Percentiles rank a stretch among this genome's conserved stretches.
phyloP scores from a whole-genome alignment of 2,329 filamentous ascomycete species.

The Monilinia fructicola region DNA sequence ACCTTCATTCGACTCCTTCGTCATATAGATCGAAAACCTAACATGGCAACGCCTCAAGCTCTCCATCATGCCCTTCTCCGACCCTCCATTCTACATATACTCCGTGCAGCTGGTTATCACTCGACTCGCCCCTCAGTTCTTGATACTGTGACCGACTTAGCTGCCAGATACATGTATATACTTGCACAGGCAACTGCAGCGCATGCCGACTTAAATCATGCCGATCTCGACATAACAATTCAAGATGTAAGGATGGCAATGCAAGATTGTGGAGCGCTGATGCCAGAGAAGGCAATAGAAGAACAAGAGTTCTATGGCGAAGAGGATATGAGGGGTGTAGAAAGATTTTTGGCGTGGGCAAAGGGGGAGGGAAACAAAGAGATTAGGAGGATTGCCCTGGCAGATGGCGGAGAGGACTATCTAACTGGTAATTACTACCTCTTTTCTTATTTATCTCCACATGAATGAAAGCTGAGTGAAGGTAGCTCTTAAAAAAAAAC shows the following conservation, averaged over 20 bases:
- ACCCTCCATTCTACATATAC: conserved; percentile 83
- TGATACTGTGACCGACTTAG: conserved; percentile 84
- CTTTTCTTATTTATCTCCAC: neutral
- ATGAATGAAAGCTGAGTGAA: conserved; percentile 28
- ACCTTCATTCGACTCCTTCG: conserved; percentile 30
- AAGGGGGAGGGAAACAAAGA: conserved; percentile 71
- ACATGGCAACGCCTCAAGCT: conserved; percentile 46
- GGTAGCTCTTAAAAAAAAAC: conserved; percentile 82
- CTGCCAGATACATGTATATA: conserved; percentile 74
- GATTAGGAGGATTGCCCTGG: conserved; percentile 75
- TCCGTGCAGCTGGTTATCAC: conserved; percentile 89
- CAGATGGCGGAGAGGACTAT: conserved; percentile 66
- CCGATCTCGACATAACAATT: conserved; percentile 64
- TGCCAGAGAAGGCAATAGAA: conserved; percentile 63
- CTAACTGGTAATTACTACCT: conserved; percentile 52
- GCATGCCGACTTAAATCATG: conserved; percentile 62
- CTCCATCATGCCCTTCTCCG: conserved; percentile 78
- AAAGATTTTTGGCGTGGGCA: conserved; percentile 79
- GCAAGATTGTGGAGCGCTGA: conserved; percentile 73
- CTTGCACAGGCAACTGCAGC: conserved; percentile 71
- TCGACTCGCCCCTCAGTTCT: conserved; percentile 77
- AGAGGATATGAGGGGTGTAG: conserved; percentile 77
- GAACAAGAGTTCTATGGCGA: conserved; percentile 64
- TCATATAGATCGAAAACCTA: conserved; percentile 17
- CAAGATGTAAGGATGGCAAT: conserved; percentile 84